Percentiles rank a stretch among this genome's conserved stretches.
phyloP scores from a whole-genome alignment of 1,139 yeast species.

The Yamadazyma membranifaciens region DNA sequence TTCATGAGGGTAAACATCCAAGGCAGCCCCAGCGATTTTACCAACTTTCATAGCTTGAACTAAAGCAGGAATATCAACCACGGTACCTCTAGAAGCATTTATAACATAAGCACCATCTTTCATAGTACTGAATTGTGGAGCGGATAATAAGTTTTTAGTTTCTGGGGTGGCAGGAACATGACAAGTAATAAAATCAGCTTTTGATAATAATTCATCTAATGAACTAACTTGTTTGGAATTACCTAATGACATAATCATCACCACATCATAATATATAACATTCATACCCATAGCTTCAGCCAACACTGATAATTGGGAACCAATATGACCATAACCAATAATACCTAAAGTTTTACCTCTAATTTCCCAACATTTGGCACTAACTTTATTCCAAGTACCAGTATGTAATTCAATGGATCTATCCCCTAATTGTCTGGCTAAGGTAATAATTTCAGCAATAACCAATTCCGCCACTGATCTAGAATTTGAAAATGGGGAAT shows the following conservation, averaged over 20 bases:
- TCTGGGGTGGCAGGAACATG: slow-evolving; percentile 97
- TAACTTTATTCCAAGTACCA: slow-evolving; percentile 97
- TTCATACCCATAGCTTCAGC: slow-evolving; percentile 99
- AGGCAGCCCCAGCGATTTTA: slow-evolving; percentile 95
- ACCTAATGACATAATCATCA: slow-evolving; percentile 95
- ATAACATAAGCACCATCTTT: slow-evolving; percentile 92
- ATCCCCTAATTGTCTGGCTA: slow-evolving; percentile 97
- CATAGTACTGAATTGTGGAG: slow-evolving; percentile 94
- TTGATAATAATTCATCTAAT: slow-evolving; percentile 74
- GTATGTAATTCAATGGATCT: slow-evolving; percentile 95
- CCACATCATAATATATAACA: slow-evolving; percentile 87
- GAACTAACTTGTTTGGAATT: slow-evolving; percentile 91
- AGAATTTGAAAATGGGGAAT: slow-evolving; percentile 97
- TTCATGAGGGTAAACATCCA: slow-evolving; percentile 96
- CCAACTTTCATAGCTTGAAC: slow-evolving; percentile 90
- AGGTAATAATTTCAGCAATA: slow-evolving; percentile 88
- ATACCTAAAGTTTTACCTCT: slow-evolving; percentile 98
- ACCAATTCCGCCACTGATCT: slow-evolving; percentile 98
- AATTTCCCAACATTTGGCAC: slow-evolving; percentile 96
- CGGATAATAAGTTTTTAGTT: slow-evolving; percentile 84
- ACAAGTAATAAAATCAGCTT: slow-evolving; percentile 85
- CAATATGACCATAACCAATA: slow-evolving; percentile 97
- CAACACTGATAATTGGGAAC: slow-evolving; percentile 91
- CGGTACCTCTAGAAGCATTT: slow-evolving; percentile 98
- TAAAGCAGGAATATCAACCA: slow-evolving; percentile 92